A percentile compares a stretch with the other conserved stretches of the same genome.
These are phyloP conservation scores for Scleroderma bovista DNA, from an alignment of 768 basidiomycete species.

Conservation along the genomic window DNA sequence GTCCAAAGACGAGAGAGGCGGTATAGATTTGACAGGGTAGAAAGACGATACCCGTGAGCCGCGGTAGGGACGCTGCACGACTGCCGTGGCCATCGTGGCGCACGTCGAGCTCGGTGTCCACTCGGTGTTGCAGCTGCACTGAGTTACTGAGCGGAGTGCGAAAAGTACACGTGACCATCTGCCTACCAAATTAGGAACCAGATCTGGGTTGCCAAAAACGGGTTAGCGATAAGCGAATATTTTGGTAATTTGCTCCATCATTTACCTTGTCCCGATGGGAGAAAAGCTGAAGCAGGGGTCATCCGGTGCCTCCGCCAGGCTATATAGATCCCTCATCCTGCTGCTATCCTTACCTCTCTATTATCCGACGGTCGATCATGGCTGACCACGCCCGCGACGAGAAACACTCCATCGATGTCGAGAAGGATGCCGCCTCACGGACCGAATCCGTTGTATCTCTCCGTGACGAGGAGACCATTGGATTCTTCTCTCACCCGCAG, in stretches of 20 bases:
- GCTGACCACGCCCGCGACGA: slow-evolving; percentile 16
- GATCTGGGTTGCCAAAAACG: slow-evolving; percentile 3
- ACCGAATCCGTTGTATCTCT: slow-evolving; percentile 7
- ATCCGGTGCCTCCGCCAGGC: background rate
- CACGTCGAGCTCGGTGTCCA: slow-evolving; percentile 4
- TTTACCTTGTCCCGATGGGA: background rate
- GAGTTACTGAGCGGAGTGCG: background rate
- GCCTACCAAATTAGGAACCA: slow-evolving; percentile 2
- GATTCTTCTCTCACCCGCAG: slow-evolving; percentile 2
- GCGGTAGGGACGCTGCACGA: slow-evolving; percentile 62
- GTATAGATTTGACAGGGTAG: slow-evolving; percentile 69
- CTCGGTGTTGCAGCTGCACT: background rate
- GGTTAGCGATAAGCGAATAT: slow-evolving; percentile 4
- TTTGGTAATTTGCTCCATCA: background rate
- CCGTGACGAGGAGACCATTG: background rate
- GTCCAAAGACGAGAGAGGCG: slow-evolving; percentile 68
- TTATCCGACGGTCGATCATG: slow-evolving; percentile 14
- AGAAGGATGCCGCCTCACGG: slow-evolving; percentile 22
- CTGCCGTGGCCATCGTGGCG: slow-evolving; percentile 28
- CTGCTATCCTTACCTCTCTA: background rate
- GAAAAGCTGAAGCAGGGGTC: background rate
- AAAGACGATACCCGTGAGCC: slow-evolving; percentile 77
- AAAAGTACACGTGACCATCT: background rate
- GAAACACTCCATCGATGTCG: slow-evolving; percentile 20
- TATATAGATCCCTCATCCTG: slow-evolving; percentile 1